These are phyloP conservation scores for Candida odintsovae DNA, from an alignment of 805 yeast species.

Conservation along the genomic window DNA sequence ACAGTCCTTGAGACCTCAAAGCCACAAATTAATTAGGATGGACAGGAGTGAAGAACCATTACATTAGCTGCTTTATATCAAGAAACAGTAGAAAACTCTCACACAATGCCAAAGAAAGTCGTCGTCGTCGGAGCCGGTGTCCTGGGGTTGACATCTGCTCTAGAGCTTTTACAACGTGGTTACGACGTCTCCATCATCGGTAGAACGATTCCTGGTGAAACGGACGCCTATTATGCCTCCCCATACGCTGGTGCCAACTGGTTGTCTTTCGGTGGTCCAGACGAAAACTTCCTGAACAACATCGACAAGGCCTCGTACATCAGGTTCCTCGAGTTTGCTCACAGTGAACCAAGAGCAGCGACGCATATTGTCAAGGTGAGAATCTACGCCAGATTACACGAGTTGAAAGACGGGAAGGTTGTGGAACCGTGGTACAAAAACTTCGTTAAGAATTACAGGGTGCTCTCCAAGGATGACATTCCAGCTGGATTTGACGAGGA, in stretches of 20 bases:
- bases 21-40: too few relatives aligned
- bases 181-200: conserved; percentile 39
- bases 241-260: conserved; percentile 75
- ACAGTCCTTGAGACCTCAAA: too few relatives aligned
- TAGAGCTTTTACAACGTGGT: conserved; percentile 33
- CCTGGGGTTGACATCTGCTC: conserved; percentile 50
- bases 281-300: conserved; percentile 32
- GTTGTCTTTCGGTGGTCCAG: conserved; percentile 48
- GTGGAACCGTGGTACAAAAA: conserved; percentile 43
- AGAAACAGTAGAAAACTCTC: too few relatives aligned
- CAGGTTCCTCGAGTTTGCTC: conserved; percentile 40
- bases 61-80: too few relatives aligned
- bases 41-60: too few relatives aligned
- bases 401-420: conserved; percentile 11
- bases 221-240: conserved; percentile 48
- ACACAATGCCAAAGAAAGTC: not conserved
- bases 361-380: conserved; percentile 25
- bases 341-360: conserved; percentile 44
- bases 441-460: conserved; percentile 35
- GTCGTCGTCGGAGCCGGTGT: conserved; percentile 38
- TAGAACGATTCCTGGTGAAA: conserved; percentile 51
- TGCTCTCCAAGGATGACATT: conserved; percentile 28
- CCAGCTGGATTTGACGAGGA: conserved; percentile 10
- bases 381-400: conserved; percentile 12
- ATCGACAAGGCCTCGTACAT: conserved; percentile 45